phyloP scores from a whole-genome alignment of 2,329 filamentous ascomycete species.

The Calonectria hawksworthii region DNA sequence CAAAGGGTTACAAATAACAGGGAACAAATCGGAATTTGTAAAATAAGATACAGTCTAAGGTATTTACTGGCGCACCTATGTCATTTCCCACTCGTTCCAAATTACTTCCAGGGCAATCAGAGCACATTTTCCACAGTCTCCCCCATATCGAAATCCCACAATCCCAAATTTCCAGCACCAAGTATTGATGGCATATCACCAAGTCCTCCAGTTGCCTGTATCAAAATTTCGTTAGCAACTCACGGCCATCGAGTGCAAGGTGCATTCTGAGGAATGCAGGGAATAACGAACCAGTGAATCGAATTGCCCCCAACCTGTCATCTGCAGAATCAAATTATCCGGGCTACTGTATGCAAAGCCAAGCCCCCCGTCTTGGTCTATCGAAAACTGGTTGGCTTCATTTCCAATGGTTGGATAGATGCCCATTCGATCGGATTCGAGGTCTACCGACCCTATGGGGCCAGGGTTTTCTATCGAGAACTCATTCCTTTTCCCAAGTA shows the following conservation, averaged over 20 bases:
- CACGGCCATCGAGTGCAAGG: background rate
- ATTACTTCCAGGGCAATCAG: background rate
- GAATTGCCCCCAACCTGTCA: constrained; percentile 45
- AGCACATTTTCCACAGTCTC: constrained; percentile 3
- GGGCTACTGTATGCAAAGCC: constrained; percentile 24
- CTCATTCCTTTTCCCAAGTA: background rate
- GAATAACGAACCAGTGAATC: constrained; percentile 29
- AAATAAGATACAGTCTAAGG: background rate
- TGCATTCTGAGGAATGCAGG: background rate
- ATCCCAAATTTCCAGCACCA: constrained; percentile 22
- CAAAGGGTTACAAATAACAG: background rate
- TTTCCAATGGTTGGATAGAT: background rate
- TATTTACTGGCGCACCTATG: background rate
- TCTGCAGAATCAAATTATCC: constrained; percentile 29
- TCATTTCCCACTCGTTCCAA: background rate
- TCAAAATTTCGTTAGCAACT: background rate
- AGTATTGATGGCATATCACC: constrained; percentile 32
- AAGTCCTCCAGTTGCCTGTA: constrained; percentile 34
- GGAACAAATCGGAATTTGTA: background rate
- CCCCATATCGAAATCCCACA: constrained; percentile 30
- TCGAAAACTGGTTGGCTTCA: background rate
- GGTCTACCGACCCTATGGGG: background rate
- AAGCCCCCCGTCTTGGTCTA: constrained; percentile 18
- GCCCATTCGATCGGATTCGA: background rate
- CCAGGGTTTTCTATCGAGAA: background rate